These are phyloP conservation scores for Trifolium subterraneum DNA, from an alignment of 306 rosid genomes.

Conservation along the genomic window DNA sequence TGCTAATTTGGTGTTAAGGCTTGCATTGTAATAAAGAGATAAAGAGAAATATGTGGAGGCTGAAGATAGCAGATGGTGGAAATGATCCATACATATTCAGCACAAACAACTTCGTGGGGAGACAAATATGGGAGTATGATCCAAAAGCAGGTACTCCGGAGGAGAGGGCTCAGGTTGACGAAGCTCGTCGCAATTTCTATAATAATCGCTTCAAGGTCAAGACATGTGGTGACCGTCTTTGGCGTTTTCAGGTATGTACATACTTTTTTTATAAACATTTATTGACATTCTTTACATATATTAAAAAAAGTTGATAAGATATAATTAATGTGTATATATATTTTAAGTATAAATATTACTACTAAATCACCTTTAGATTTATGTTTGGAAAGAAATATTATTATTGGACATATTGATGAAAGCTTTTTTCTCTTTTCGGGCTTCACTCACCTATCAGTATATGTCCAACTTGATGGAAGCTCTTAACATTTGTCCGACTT, in stretches of 20 bases:
- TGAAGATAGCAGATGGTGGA: conserved; percentile 61
- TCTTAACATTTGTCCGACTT: too few relatives aligned
- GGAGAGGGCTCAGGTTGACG: conserved; percentile 52
- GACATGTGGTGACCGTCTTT: background rate
- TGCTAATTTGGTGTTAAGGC: background rate
- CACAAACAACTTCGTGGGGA: conserved; percentile 57
- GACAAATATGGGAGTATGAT: conserved; percentile 65
- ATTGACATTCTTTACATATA: too few relatives aligned
- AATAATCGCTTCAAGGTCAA: conserved; percentile 41
- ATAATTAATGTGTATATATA: too few relatives aligned
- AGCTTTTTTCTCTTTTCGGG: too few relatives aligned
- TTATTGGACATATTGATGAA: too few relatives aligned
- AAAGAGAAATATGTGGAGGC: conserved; percentile 52
- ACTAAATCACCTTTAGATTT: too few relatives aligned
- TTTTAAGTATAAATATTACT: too few relatives aligned
- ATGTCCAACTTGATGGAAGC: too few relatives aligned
- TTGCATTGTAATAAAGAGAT: background rate
- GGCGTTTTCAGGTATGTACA: conserved; percentile 1
- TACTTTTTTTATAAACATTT: too few relatives aligned
- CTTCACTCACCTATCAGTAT: too few relatives aligned
- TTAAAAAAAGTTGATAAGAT: too few relatives aligned
- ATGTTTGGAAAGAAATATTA: too few relatives aligned
- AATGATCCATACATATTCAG: conserved; percentile 51
- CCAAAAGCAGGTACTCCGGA: conserved; percentile 44
- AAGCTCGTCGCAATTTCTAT: conserved; percentile 56